Evolutionary conservation across 352 stramenopile species (phyloP).

Genomic region (Pythium utonaiense): DNA sequence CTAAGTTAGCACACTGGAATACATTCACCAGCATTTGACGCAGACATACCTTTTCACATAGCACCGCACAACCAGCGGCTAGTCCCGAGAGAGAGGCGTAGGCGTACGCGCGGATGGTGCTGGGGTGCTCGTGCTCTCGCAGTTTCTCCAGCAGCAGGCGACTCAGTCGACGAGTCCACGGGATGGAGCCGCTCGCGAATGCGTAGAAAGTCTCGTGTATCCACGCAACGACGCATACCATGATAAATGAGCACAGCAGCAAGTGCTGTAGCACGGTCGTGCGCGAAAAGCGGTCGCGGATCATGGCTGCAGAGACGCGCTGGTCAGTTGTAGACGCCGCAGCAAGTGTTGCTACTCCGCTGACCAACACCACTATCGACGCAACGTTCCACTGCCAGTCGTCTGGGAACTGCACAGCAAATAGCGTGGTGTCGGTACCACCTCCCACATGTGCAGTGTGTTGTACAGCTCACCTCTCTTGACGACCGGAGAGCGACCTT

Average conservation of each 20-base stretch:
- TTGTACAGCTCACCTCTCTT: not conserved
- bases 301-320: conserved; percentile 3
- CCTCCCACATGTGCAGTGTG: no score
- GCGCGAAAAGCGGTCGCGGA: conserved; percentile 7
- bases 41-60: conserved; percentile 35
- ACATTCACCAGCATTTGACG: no score
- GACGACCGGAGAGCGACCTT: not conserved
- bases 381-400: not conserved
- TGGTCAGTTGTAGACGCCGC: not conserved
- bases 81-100: conserved; percentile 29
- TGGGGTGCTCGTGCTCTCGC: not conserved
- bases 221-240: conserved; percentile 13
- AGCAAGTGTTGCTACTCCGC: not conserved
- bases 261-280: conserved; percentile 16
- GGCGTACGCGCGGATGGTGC: conserved; percentile 10
- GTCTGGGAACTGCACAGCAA: not conserved
- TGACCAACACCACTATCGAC: conserved; percentile 2
- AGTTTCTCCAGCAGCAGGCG: conserved; percentile 3
- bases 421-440: no score
- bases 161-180: conserved; percentile 3
- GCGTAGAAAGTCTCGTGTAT: conserved; percentile 20
- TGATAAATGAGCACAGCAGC: conserved; percentile 17
- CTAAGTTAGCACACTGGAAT: no score
- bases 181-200: not conserved
- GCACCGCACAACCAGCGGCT: conserved; percentile 22